Base-by-base conservation (phyloP, 2,329 filamentous ascomycete species). In the Fusarium keratoplasticum region DNA sequence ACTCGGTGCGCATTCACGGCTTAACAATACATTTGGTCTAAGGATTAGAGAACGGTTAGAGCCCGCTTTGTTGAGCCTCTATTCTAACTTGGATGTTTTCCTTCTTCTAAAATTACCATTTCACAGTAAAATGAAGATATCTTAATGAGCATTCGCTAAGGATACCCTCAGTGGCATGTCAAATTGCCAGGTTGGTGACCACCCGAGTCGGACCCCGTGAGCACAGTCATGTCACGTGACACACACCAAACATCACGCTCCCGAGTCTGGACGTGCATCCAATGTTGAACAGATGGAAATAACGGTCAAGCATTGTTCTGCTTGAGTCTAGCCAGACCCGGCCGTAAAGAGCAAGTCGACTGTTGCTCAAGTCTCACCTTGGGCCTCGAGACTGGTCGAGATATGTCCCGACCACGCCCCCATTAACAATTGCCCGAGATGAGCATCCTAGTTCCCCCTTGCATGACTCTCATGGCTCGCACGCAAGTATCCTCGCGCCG, bases 171-270 rank as follows among this genome's bases (percentile, higher is more conserved):
- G 44, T 50, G 44, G 44, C 44, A 50, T 29, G 44, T 52, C 27
- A 31, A 52, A 33, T 55, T 31, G 52, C 27, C 29, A 20, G 27
- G 52, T 31, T 59, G 35, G 6, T 59, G 4, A n/a, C 20, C 55
- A n/a, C 22, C 22, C 55, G 29, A 25, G 20, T 25, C 22, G 4
- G n/a, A 47, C 42, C 42, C 42, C 42, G 25, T n/a, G 25, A 50
- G 9, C 44, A 29, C 16, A 50, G 44, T 4, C 5, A 50, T 18
- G 25, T 75, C 73, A 75, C 73, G 73, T 75, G 73, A 74, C 22
- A 36, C 27, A 14, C 9, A 40, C 11, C 22, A 27, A 54, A 57
- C 61, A 27, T 59, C 67, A 52, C 25, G 16, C 4, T 27, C 22
- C 27, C 14, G 25, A 27, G 44, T 50, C 44, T 50, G 22, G 14